These are phyloP conservation scores for Sphagnum fallax DNA, from an alignment of 228 moss, liverwort and hornwort genomes.

Conservation along the genomic window DNA sequence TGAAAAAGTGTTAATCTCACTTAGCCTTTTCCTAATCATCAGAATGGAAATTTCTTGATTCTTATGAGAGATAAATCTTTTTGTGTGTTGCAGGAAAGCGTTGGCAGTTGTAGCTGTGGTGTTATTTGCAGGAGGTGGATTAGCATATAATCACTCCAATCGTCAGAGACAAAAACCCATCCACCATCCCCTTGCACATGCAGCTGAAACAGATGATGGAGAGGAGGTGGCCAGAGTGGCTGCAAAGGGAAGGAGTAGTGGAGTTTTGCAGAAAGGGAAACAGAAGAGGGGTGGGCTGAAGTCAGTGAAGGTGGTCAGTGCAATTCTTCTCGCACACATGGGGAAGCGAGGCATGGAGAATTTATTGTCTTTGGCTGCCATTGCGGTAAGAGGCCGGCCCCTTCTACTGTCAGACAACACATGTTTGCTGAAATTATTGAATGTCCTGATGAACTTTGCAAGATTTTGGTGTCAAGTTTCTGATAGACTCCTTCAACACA, in stretches of 20 bases:
- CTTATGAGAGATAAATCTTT: no score
- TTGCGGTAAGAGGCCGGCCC: constrained; percentile 47
- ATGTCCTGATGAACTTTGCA: no score
- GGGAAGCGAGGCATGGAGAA: constrained; percentile 47
- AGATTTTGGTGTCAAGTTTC: no score
- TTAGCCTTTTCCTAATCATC: no score
- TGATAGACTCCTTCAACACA: no score
- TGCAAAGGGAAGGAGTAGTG: constrained; percentile 7
- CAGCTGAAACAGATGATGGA: no score
- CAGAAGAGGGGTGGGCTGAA: constrained; percentile 31
- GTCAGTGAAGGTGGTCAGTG: constrained; percentile 44
- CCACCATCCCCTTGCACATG: constrained; percentile 8
- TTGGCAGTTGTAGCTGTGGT: constrained; percentile 71
- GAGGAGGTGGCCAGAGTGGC: constrained; percentile 7
- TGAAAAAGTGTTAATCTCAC: no score
- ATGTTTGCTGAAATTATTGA: no score
- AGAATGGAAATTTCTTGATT: no score
- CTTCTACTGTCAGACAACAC: no score
- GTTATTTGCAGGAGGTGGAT: constrained; percentile 76
- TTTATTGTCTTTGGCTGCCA: constrained; percentile 43
- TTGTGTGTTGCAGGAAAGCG: constrained; percentile 51
- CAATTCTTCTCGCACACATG: constrained; percentile 32
- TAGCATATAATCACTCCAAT: constrained; percentile 57
- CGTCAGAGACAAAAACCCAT: constrained; percentile 25
- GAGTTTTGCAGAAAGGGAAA: constrained; percentile 11